Evolutionary conservation across 2,329 filamentous ascomycete genomes (phyloP), one percentile per base, ranked within the genome.

Genomic region (Leptographium wingfieldii): DNA sequence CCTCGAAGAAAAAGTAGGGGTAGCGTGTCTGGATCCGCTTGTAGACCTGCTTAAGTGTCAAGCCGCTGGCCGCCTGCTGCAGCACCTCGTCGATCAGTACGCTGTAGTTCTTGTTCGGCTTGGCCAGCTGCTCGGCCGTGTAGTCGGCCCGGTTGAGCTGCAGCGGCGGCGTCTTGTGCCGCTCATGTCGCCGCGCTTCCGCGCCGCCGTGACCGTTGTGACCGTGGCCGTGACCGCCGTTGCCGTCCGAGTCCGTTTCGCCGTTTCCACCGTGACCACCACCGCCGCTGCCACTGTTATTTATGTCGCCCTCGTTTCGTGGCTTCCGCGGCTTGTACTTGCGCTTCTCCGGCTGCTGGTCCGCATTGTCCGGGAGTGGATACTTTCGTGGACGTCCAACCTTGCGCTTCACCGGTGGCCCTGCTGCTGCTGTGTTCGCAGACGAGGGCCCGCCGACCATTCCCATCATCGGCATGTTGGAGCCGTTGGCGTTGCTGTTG

Each of bases 381-480:
- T 86, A 80, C 66, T 86, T 86, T 62, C 83, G 74, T 1, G 83
- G 84, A 33, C 84, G 79, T 9, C 84, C 84, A 48, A 86, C 83
- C 64, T 85, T 85, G 51, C 83, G 77, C 73, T 86, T 86, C 59
- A 79, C 71, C 14, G 78, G 79, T 33, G 77, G 77, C 61, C 80
- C 78, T 5, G 76, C 78, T 40, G 38, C 38, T 40, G 12, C 38
- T 40, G 38, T 40, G 38, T 16, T 40, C 38, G 43, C 16, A 19
- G 43, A 46, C 16, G 19, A n/a, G 16, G 43, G 43, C 6, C 16
- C 7, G 43, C 43, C 43, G 2, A 12, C 40, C 19, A 19, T 7
- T 46, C 10, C 43, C 43, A 46, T 46, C 43, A n/a, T n/a, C 16
- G 43, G 19, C 43, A n/a, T 9, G 16, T n/a, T n/a, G 12, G 43